phyloP scores from a whole-genome alignment of 108 stramenopile genomes.

The Parietichytrium sp. region DNA sequence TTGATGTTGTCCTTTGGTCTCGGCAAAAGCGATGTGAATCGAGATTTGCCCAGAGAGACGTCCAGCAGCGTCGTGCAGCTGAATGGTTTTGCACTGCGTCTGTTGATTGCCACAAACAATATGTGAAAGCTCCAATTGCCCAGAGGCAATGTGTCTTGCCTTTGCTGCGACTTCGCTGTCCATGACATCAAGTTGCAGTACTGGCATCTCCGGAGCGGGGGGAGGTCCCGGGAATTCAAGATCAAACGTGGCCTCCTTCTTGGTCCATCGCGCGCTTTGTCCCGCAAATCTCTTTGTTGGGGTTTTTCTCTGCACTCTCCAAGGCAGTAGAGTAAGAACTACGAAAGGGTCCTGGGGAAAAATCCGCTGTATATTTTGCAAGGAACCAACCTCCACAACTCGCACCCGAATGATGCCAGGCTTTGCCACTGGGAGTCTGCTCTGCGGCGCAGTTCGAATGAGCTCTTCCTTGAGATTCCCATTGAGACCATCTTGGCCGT shows the following conservation, averaged over 20 bases:
- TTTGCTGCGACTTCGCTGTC: background rate
- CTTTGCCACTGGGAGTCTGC: background rate
- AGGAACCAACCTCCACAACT: background rate
- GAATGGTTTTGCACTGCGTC: background rate
- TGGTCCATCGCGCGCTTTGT: background rate
- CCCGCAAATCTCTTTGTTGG: background rate
- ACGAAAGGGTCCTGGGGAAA: background rate
- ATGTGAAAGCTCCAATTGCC: background rate
- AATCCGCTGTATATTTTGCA: background rate
- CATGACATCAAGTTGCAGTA: background rate
- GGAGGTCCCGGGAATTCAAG: background rate
- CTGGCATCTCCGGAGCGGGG: background rate
- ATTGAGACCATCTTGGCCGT: too few species aligned
- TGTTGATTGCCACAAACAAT: background rate
- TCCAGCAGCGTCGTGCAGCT: background rate
- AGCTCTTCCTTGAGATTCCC: too few species aligned
- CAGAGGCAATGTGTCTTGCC: too few species aligned
- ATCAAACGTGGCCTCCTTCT: slow-evolving; percentile 8
- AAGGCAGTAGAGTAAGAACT: background rate
- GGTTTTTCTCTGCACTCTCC: background rate
- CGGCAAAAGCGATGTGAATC: background rate
- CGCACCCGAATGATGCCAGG: background rate
- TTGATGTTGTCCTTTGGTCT: too few species aligned
- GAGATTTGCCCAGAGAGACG: background rate
- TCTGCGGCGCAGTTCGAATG: too few species aligned